Evolutionary conservation across 768 basidiomycete species (phyloP), one percentile per base, ranked within the genome.

Genomic region (Auriscalpium orientale): DNA sequence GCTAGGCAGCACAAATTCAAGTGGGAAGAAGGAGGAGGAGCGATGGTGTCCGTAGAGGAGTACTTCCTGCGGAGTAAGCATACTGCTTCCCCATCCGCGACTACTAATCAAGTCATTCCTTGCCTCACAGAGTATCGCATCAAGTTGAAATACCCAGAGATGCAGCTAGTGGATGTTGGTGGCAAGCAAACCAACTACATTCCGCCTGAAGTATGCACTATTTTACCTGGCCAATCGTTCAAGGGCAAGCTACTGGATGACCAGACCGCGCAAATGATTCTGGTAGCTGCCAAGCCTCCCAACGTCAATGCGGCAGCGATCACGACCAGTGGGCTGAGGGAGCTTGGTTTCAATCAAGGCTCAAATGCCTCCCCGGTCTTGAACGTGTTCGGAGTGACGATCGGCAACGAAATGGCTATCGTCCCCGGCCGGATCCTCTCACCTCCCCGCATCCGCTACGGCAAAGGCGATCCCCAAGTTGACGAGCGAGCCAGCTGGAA

Each of bases 401-500:
- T 81, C 55, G 76, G 77, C 21, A 67, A 62, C 2, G 66, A 81
- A 34, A 81, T 81, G 79, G 73, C 79, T 15, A 76, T 81, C 28
- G 79, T 81, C 8, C 80, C 80, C 1, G 81, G 76, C 8, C 79
- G 79, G 45, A 74, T 81, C 57, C 68, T 81, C 16, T 70, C 71
- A 2, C 68, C 66, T 36, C 79, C 79, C 15, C 67, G 61, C 8
- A 69, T 82, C 49, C 70, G 64, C 15, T 81, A 81, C 59, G 65
- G 59, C 3, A 56, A 66, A 10, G 68, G 70, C 35, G 59, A 64
- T 18, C 54, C 66, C 4, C 63, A 61, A 4, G 69, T 79, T 20
- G 76, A 79, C 57, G 74, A 79, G 0, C 69, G 64, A 49, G 80
- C 79, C 35, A 74, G 76, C 48, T 81, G 79, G 79, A 81, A 82